Conservation (phyloP, 2,329 filamentous ascomycete genomes). For the Knufia fluminis region DNA sequence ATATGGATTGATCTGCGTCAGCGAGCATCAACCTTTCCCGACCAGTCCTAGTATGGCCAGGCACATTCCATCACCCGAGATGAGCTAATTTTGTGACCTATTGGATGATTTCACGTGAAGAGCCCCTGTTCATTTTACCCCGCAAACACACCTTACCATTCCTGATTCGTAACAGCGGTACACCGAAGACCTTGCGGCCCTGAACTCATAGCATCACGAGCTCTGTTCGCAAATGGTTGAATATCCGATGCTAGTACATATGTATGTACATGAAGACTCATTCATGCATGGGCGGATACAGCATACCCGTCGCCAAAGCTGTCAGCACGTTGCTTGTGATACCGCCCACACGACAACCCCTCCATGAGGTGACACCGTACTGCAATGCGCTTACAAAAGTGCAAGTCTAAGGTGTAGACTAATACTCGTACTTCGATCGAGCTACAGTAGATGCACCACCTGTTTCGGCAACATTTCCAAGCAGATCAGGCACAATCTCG, state of each 20-base stretch:
- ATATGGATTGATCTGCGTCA: background rate
- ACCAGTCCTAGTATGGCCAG: background rate
- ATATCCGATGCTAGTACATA: background rate
- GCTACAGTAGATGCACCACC: no score
- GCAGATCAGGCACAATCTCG: background rate
- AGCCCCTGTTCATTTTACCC: background rate
- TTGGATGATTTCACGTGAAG: background rate
- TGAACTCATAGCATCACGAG: background rate
- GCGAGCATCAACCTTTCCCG: background rate
- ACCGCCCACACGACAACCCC: background rate
- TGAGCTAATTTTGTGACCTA: background rate
- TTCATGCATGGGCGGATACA: conserved; percentile 1
- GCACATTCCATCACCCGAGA: conserved; percentile 3
- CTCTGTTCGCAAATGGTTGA: background rate
- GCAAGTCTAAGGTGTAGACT: no score
- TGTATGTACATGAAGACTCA: background rate
- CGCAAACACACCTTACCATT: background rate
- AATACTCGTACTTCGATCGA: no score
- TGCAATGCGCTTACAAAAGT: background rate
- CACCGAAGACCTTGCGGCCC: background rate
- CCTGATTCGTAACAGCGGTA: background rate
- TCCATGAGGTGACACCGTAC: background rate
- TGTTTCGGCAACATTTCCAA: background rate
- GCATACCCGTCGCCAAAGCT: background rate
- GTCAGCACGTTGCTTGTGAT: background rate